Conservation (phyloP, 2,329 filamentous ascomycete genomes). For the Endocalyx cinctus region DNA sequence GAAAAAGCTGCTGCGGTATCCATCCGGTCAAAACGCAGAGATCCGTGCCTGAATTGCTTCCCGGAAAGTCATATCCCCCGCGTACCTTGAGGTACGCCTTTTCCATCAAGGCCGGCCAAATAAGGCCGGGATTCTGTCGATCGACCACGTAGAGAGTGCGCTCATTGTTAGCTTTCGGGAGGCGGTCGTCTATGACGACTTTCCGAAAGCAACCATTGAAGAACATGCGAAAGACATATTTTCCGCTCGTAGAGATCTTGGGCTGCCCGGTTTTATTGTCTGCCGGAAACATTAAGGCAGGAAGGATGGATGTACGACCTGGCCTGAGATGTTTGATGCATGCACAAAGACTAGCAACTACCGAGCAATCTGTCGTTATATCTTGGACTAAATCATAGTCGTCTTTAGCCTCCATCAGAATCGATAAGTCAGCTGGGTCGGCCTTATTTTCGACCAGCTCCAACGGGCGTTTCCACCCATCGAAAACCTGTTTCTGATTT, state of each 20-base stretch:
- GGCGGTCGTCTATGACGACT: slow-evolving; percentile 82
- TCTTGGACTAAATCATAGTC: slow-evolving; percentile 88
- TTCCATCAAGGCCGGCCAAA: slow-evolving; percentile 91
- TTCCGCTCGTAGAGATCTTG: slow-evolving; percentile 69
- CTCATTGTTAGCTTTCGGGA: slow-evolving; percentile 71
- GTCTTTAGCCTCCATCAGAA: slow-evolving; percentile 34
- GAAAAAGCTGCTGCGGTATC: slow-evolving; percentile 93
- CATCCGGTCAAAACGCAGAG: slow-evolving; percentile 89
- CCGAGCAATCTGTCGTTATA: slow-evolving; percentile 92
- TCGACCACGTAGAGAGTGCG: slow-evolving; percentile 85
- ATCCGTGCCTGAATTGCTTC: slow-evolving; percentile 95
- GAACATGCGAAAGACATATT: slow-evolving; percentile 87
- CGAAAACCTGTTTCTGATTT: slow-evolving; percentile 70
- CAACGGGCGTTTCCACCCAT: slow-evolving; percentile 73
- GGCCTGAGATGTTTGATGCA: slow-evolving; percentile 65
- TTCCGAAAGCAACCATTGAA: slow-evolving; percentile 92
- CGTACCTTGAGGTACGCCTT: slow-evolving; percentile 95
- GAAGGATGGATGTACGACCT: slow-evolving; percentile 64
- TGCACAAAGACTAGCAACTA: slow-evolving; percentile 91
- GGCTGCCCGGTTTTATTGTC: slow-evolving; percentile 55
- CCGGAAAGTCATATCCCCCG: slow-evolving; percentile 95
- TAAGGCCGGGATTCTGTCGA: slow-evolving; percentile 69
- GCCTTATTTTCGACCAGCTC: slow-evolving; percentile 53
- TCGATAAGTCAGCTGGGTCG: slow-evolving; percentile 4
- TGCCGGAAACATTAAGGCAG: slow-evolving; percentile 71